A percentile compares a stretch with the other conserved stretches of the same genome.
These are phyloP conservation scores for Sistotremastrum niveocremeum DNA, from an alignment of 768 basidiomycete genomes.

Conservation along the genomic window DNA sequence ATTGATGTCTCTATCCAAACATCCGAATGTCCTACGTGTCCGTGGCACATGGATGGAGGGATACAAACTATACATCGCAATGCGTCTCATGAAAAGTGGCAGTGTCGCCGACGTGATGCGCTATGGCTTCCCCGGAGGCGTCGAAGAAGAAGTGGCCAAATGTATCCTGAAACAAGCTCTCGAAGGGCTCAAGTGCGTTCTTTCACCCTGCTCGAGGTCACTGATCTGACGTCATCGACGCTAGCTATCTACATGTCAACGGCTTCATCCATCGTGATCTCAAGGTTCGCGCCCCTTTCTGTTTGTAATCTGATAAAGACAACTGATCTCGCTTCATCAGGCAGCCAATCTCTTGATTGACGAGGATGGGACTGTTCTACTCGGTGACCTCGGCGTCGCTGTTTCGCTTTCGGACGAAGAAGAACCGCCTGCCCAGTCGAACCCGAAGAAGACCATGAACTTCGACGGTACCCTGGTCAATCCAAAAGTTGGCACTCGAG, in stretches of 20 bases:
- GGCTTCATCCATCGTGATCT: slow-evolving; percentile 89
- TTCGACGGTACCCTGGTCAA: slow-evolving; percentile 16
- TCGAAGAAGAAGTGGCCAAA: slow-evolving; percentile 80
- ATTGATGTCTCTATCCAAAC: slow-evolving; percentile 84
- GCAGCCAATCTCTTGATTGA: slow-evolving; percentile 89
- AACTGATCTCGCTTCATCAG: too few relatives aligned
- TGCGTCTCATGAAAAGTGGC: slow-evolving; percentile 82
- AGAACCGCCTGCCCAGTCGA: slow-evolving; percentile 15
- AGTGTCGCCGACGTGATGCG: slow-evolving; percentile 77
- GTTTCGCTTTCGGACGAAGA: slow-evolving; percentile 64
- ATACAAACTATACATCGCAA: slow-evolving; percentile 72
- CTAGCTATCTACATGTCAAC: slow-evolving; percentile 75
- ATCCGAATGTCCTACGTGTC: slow-evolving; percentile 86
- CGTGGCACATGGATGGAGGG: slow-evolving; percentile 82
- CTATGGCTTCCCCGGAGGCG: slow-evolving; percentile 76
- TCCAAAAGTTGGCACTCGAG: too few relatives aligned
- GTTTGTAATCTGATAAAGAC: too few relatives aligned
- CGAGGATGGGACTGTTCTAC: slow-evolving; percentile 77
- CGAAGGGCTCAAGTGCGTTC: slow-evolving; percentile 68
- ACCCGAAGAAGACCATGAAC: slow-evolving; percentile 20
- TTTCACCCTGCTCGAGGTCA: background rate
- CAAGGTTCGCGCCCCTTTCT: slow-evolving; percentile 25
- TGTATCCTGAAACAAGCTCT: slow-evolving; percentile 79
- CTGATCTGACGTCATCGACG: slow-evolving; percentile 1
- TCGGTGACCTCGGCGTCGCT: slow-evolving; percentile 89